Conservation (phyloP, 2,329 filamentous ascomycete genomes). For the Camillea tinctor region DNA sequence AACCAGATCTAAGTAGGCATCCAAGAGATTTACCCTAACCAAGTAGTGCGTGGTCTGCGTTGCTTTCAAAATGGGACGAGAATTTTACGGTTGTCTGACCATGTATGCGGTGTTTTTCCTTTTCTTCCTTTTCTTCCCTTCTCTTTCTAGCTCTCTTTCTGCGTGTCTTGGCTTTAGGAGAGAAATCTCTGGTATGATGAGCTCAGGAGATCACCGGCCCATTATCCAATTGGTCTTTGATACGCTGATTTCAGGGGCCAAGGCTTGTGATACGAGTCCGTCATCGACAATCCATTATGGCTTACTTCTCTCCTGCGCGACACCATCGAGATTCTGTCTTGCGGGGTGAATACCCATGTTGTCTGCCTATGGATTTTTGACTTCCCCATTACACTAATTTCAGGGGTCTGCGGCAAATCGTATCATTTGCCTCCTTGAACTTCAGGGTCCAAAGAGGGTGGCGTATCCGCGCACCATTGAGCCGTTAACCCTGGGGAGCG, state of each 20-base stretch:
- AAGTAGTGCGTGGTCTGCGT: neutral
- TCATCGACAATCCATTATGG: neutral
- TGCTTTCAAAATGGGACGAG: neutral
- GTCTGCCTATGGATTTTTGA: neutral
- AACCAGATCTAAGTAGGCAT: constrained; percentile 9
- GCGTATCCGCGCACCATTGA: neutral
- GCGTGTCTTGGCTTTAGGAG: neutral
- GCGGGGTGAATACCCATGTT: neutral
- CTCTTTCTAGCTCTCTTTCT: neutral
- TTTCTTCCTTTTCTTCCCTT: neutral
- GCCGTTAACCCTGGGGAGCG: neutral
- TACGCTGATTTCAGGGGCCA: neutral
- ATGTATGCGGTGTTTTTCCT: neutral
- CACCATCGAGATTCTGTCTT: neutral
- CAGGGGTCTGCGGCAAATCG: neutral
- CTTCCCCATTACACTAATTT: neutral
- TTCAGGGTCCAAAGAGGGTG: neutral
- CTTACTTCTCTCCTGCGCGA: neutral
- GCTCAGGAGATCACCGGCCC: neutral
- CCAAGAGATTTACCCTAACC: constrained; percentile 15
- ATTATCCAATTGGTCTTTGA: neutral
- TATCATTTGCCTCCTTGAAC: neutral
- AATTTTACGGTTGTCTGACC: neutral
- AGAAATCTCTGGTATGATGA: neutral
- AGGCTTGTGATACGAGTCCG: neutral